Percentiles rank a stretch among this genome's conserved stretches.
Conservation (phyloP, 139 green algal species). For the Micractinium conductrix region DNA sequence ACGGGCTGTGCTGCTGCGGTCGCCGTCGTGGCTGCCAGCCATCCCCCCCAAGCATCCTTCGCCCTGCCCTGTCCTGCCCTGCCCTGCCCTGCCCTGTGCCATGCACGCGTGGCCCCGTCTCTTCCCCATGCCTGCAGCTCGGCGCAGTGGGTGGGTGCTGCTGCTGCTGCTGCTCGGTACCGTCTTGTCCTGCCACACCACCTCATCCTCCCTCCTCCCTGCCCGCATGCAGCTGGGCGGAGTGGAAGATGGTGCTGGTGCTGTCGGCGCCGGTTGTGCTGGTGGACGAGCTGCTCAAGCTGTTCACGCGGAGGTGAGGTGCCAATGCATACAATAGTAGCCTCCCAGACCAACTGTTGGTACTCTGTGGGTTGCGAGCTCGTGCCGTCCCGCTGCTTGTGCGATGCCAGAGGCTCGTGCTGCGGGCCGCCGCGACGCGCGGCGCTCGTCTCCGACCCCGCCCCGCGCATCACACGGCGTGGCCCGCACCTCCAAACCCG, state of each 20-base stretch:
- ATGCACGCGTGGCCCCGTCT: neutral
- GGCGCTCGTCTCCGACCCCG: no score
- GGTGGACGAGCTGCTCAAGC: conserved; percentile 92
- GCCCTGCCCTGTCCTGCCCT: no score
- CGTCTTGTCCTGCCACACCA: neutral
- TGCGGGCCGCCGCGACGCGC: no score
- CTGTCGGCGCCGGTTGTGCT: conserved; percentile 91
- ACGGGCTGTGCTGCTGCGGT: neutral
- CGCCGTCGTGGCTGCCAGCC: neutral
- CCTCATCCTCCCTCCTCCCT: neutral
- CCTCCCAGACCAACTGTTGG: no score
- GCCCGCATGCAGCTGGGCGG: conserved; percentile 1
- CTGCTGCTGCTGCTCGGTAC: neutral
- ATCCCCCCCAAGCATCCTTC: no score
- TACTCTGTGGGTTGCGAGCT: neutral
- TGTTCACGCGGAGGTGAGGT: conserved; percentile 43
- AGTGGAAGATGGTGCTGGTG: conserved; percentile 64
- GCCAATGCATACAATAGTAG: no score
- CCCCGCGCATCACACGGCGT: neutral
- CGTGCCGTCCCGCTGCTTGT: neutral
- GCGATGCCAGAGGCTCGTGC: no score
- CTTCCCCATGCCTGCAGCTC: neutral
- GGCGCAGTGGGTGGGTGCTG: neutral
- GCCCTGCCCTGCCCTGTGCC: neutral
- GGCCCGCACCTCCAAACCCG: no score